Base-by-base conservation (phyloP, 805 yeast genomes). In the Saccharomycopsis fibuligera region DNA sequence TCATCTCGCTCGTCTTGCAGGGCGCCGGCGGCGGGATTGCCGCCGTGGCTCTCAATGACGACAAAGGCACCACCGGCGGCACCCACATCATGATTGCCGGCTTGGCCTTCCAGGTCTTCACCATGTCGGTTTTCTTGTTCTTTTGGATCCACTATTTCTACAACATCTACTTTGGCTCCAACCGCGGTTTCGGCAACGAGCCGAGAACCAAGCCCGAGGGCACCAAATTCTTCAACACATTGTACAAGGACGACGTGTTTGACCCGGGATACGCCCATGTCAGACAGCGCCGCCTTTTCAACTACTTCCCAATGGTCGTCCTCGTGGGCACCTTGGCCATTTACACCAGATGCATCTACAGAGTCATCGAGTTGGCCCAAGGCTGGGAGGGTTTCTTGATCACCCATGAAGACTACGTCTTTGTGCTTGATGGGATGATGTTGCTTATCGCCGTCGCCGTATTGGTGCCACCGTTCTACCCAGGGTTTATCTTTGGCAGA, bases 1-100 rank as follows among this genome's bases (percentile, higher is more conserved):
- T 84, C 3, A 56, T 79, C 3, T 74, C 90, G 21, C 67, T 86
- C 53, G 66, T 77, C 1, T 60, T 86, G 17, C 96, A 86, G 65
- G 90, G 81, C 2, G 72, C 67, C 5, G 96, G 95, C 41, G 95
- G 95, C 58, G 93, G 83, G 47, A 63, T 75, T 39, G 86, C 88
- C 2, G 80, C 84, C 35, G 54, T 22, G 8, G 49, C 54, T 50
- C 61, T 44, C 38, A 46, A 31, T n/a, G 33, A 39, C 14, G 31
- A 47, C 22, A 33, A 35, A 30, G 10, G 25, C 19, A 35, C 54
- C 3, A 41, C n/a, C 16, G 5, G 23, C 2, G 91, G 91, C n/a
- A 71, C 84, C 1, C 70, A 79, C 59, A 62, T 83, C 43, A 84
- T 88, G 82, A 75, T 86, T 41, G 90, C 75, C 2, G 96, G 96